Conservation (phyloP, 257 asterid genomes). For the Jaltomata sinuosa region DNA sequence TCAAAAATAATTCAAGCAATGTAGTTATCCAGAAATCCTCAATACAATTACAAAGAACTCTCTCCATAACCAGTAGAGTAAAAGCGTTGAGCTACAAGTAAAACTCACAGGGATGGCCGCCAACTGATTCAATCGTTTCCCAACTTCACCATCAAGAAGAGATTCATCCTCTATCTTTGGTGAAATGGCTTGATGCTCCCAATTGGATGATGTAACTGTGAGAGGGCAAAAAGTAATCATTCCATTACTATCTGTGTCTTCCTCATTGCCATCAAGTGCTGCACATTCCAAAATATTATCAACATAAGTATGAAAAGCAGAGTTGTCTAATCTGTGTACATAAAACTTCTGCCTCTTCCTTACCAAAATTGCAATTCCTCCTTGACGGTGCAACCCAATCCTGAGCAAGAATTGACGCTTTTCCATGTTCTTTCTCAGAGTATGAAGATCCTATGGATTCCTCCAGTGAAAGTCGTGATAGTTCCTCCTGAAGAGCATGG, state of each 20-base stretch:
- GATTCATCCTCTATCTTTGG: constrained; percentile 75
- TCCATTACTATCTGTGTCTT: constrained; percentile 25
- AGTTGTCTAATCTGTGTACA: neutral
- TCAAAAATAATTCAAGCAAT: neutral
- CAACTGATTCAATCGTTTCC: constrained; percentile 72
- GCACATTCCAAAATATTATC: neutral
- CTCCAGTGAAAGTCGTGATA: constrained; percentile 37
- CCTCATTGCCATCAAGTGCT: constrained; percentile 18
- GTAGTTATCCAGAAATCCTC: neutral
- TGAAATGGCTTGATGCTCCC: constrained; percentile 12
- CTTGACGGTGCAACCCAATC: constrained; percentile 57
- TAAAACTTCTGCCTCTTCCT: neutral
- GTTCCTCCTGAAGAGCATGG: constrained; percentile 77
- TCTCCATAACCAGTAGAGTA: neutral
- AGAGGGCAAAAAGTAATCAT: constrained; percentile 6
- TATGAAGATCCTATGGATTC: constrained; percentile 33
- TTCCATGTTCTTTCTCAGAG: constrained; percentile 32
- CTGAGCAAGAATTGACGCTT: constrained; percentile 56
- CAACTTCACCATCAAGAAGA: constrained; percentile 77
- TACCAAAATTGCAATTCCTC: constrained; percentile 33
- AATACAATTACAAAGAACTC: neutral
- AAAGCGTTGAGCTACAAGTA: neutral
- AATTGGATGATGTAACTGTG: constrained; percentile 9
- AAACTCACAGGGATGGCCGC: constrained; percentile 67
- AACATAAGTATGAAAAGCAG: neutral